A percentile compares a stretch with the other conserved stretches of the same genome.
These are phyloP conservation scores for Lecanosticta acicola DNA, from an alignment of 2,329 filamentous ascomycete genomes.

Conservation along the genomic window DNA sequence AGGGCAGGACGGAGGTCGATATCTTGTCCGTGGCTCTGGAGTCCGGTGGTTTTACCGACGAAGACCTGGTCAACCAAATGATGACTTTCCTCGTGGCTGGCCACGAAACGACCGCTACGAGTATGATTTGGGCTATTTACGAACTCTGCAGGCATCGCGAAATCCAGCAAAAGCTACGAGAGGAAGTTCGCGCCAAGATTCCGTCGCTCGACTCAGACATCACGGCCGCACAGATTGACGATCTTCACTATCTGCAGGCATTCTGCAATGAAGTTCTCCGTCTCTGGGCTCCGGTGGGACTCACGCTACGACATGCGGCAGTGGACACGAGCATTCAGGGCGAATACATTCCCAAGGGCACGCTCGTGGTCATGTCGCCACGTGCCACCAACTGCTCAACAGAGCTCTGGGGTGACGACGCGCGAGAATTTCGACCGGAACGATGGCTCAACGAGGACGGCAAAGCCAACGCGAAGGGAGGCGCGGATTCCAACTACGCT, in stretches of 20 bases:
- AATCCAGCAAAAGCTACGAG: conserved; percentile 45
- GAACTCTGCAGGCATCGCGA: conserved; percentile 47
- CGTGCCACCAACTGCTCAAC: conserved; percentile 65
- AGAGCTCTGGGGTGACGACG: conserved; percentile 70
- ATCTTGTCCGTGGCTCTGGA: conserved; percentile 76
- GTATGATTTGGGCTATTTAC: conserved; percentile 52
- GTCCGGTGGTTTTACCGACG: conserved; percentile 69
- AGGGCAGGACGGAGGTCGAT: conserved; percentile 54
- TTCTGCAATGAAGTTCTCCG: conserved; percentile 74
- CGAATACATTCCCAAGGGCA: conserved; percentile 63
- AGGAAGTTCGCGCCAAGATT: conserved; percentile 46
- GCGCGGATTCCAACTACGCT: conserved; percentile 51
- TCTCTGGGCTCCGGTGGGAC: conserved; percentile 63
- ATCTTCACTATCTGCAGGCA: conserved; percentile 72
- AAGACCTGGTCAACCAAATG: conserved; percentile 62
- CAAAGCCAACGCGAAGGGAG: conserved; percentile 58
- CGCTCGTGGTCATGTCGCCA: conserved; percentile 59
- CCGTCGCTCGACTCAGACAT: conserved; percentile 43
- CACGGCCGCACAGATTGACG: conserved; percentile 58
- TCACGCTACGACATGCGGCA: conserved; percentile 62
- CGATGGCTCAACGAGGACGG: conserved; percentile 59
- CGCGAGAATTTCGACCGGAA: conserved; percentile 70
- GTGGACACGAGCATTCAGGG: conserved; percentile 61
- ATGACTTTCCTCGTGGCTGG: conserved; percentile 70
- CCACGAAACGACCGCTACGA: conserved; percentile 52